Percentiles rank a stretch among this genome's conserved stretches.
These are phyloP conservation scores for Chaetomium olivaceum DNA, from an alignment of 2,329 filamentous ascomycete species.

Conservation along the genomic window DNA sequence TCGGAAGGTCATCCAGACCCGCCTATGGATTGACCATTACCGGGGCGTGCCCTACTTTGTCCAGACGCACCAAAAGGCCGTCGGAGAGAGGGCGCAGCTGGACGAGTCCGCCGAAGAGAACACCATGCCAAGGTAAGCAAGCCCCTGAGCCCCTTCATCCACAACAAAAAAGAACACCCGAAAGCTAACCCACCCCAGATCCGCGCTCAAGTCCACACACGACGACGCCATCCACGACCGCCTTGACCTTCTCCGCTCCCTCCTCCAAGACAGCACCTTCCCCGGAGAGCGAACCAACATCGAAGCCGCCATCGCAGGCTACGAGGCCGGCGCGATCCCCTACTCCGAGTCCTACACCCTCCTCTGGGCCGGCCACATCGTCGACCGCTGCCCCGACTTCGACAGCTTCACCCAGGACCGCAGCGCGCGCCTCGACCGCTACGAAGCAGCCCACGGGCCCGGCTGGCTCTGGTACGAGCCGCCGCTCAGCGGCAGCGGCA, in stretches of 20 bases:
- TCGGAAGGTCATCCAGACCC: conserved; percentile 42
- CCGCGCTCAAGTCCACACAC: conserved; percentile 34
- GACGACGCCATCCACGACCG: conserved; percentile 38
- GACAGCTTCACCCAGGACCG: conserved; percentile 43
- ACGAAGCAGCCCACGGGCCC: conserved; percentile 39
- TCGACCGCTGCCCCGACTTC: conserved; percentile 44
- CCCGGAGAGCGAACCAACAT: conserved; percentile 45
- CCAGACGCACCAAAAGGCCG: conserved; percentile 28
- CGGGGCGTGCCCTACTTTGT: conserved; percentile 23
- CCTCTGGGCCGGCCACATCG: conserved; percentile 46
- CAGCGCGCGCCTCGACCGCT: conserved; percentile 42
- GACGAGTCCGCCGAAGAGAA: conserved; percentile 38
- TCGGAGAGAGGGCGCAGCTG: conserved; percentile 31
- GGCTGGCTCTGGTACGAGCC: conserved; percentile 52
- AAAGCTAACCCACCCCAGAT: conserved; percentile 20
- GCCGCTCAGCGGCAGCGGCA: conserved; percentile 37
- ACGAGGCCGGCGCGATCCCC: conserved; percentile 43
- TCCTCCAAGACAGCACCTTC: conserved; percentile 38
- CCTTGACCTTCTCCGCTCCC: conserved; percentile 37
- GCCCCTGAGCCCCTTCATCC: neutral
- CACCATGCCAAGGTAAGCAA: conserved; percentile 28
- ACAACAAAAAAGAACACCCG: neutral
- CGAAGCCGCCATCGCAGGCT: conserved; percentile 44
- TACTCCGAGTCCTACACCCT: conserved; percentile 45
- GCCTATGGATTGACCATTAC: conserved; percentile 26